Base-by-base conservation (phyloP, 805 yeast genomes). In the Kurtzmaniella fragi region DNA sequence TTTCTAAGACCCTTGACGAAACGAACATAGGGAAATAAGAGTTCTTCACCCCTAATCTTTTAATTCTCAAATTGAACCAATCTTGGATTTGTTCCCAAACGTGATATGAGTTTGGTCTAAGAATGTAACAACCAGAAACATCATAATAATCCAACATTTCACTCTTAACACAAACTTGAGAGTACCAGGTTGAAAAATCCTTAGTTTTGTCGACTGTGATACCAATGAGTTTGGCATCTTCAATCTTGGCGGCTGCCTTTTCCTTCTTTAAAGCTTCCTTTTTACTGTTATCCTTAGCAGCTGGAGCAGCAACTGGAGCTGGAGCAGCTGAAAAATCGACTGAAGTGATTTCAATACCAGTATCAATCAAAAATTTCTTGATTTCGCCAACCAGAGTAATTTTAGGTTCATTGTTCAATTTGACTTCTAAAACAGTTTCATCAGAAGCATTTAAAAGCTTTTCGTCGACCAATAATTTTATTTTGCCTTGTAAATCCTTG, bases 11-110 rank as follows among this genome's bases (percentile, higher is more conserved):
- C 52, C 81, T 78, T 34, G 86, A 73, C 8, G 97, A 89, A 37
- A 93, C 98, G 59, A 93, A 93, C 97, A 93, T 87, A 48, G 99
- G 99, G 84, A 93, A 93, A 64, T 91, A 91, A 17, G 97, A 84
- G 67, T 93, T 93, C 56, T 82, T 80, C 43, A 95, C 99, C 48
- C 97, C 99, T 52, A 93, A 63, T 39, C 76, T 71, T 71, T 89
- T 91, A 69, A 93, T 93, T 50, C 73, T 70, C 17, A 52, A 67
- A 66, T 93, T 85, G 61, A 93, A 91, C 81, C 81, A 93, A 51
- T 68, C 71, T 70, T 90, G 98, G 57, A 93, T 91, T 44, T 73
- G 69, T 73, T 93, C 99, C 99, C 99, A 93, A 44, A 93, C 80
- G 42, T 82, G 70, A 64, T 88, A 93, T 8, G 98, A 90, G 52